phyloP scores from a whole-genome alignment of 1,139 yeast species.

The Blastobotrys illinoisensis region DNA sequence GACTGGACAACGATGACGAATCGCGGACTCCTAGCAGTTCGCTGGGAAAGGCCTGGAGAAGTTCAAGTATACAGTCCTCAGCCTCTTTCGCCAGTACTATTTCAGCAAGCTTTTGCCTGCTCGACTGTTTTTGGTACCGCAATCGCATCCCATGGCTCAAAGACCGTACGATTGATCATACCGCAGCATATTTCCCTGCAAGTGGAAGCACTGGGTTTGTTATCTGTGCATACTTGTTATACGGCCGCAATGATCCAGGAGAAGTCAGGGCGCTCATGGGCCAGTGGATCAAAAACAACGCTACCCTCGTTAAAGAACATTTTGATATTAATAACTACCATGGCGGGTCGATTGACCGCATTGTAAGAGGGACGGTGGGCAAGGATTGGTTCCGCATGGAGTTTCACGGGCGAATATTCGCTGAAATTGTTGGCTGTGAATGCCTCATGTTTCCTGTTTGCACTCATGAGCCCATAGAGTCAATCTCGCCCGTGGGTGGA shows the following conservation, averaged over 20 bases:
- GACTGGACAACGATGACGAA: background rate
- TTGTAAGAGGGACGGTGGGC: background rate
- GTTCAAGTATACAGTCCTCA: background rate
- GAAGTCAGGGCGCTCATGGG: background rate
- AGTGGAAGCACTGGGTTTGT: background rate
- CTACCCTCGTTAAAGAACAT: background rate
- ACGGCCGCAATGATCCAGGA: background rate
- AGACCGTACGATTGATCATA: background rate
- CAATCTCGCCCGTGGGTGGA: background rate
- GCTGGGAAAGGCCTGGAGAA: background rate
- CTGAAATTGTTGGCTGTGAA: background rate
- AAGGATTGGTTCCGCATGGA: slow-evolving; percentile 1
- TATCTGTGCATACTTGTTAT: background rate
- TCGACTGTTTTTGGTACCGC: background rate
- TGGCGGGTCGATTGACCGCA: background rate
- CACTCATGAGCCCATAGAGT: background rate
- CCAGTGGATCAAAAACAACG: background rate
- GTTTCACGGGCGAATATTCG: background rate
- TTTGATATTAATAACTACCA: background rate
- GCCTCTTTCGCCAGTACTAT: background rate
- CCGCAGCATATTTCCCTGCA: background rate
- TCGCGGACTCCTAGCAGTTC: background rate
- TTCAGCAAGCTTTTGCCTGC: background rate
- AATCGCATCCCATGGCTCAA: background rate
- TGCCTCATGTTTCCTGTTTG: background rate